Base-by-base conservation (phyloP, 1,284 basidiomycete species). In the Hypsizygus ulmarius region DNA sequence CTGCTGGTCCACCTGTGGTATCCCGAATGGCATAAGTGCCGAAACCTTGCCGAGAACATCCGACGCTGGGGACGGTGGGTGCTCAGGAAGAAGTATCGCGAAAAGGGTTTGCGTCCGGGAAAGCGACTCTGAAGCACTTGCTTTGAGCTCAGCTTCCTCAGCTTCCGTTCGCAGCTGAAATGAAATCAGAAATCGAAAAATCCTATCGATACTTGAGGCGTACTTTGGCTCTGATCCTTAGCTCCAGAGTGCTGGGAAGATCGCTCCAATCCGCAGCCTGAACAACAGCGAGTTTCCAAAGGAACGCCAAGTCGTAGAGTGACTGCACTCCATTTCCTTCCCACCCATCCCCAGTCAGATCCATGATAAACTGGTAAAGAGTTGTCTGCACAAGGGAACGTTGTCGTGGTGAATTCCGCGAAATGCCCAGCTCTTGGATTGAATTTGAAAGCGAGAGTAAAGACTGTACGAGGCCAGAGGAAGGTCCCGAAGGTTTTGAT, bases 391-490 rank as follows among this genome's bases (percentile, higher is more conserved):
- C 61, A 36, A 75, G 60, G 41, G 52, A 48, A 36, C 57, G 51
- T 45, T 69, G 68, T 54, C 63, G 67, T 19, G 55, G 49, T 28
- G 64, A 61, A 41, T 73, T 64, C 46, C 68, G 64, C 39, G 68
- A 64, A 42, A 74, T 60, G 1, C 80, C 78, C 11, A 87, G 60
- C 15, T 76, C 72, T 50, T 80, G 77, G 43, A 84, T 63, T 3
- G 74, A 74, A 9, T 69, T 70, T 29, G 77, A 78, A n/a, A 89
- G 62, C 1, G 69, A 65, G 39, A 81, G 62, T 38, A 89, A 60
- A 9, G 79, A 77, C 36, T 76, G 69, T 49, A 81, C 68, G 34
- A 87, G 69, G 32, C 67, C 60, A 39, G 74, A 63, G 35, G 84
- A 86, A 44, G 82, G 79, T 12, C 71, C 69, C 41, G 57, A 60